Base-by-base conservation (phyloP, 2,329 filamentous ascomycete genomes). In the Malbranchea cinnamomea region DNA sequence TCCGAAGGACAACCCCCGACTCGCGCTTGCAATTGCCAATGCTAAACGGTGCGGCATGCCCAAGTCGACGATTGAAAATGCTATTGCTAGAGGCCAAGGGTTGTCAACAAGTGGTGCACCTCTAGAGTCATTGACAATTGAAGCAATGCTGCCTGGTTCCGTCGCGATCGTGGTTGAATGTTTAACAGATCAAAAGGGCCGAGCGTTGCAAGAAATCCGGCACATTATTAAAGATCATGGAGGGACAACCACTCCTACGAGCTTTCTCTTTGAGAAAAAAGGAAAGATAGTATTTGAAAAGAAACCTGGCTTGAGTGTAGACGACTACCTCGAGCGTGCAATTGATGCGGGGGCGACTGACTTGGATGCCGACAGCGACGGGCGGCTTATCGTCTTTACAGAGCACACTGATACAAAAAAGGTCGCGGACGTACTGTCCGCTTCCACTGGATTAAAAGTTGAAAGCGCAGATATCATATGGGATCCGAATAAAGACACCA, bases 11-110 rank as follows among this genome's bases (percentile, higher is more conserved):
- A 95, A 95, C 49, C 67, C 81, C 2, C 74, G 77, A 39, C 67
- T 98, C 27, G 78, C 77, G 13, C 63, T 73, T 16, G 68, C 78
- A 9, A 71, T 95, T 33, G 57, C 68, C 11, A 71, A 68, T 30
- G 87, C 87, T 24, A 94, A 89, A 59, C 85, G 84, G 61, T 76
- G 73, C 36, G 80, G 78, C 40, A 76, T 93, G 27, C 81, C 85
- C 2, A 94, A 94, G 56, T 62, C 72, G 12, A 67, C 72, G 2
- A 92, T 95, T 42, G 85, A 95, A 53, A 66, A 67, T 9, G 84
- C 89, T 31, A 76, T 98, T 41, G 80, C 83, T 9, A 75, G 84
- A 26, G 89, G 89, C 2, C 85, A 94, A 51, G 87, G 89, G 23
- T 69, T 77, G 39, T 85, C 84, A 14, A 57, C 73, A 2, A 69